Evolutionary conservation across 1,284 basidiomycete species (phyloP), one percentile per base, ranked within the genome.

Genomic region (Pterula multifida): DNA sequence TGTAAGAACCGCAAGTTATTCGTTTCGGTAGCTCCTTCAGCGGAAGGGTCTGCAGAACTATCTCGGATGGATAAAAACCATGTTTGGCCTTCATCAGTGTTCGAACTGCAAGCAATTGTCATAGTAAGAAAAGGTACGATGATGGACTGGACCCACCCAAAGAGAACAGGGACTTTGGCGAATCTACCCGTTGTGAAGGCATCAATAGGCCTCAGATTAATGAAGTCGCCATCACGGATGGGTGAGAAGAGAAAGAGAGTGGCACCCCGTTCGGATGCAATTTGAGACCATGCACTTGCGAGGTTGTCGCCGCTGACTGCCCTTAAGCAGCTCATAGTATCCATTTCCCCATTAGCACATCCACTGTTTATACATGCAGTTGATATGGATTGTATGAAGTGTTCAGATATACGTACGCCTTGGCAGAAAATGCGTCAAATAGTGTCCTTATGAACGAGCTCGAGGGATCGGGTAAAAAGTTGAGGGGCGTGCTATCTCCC

Each of bases 401-500:
- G n/a, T n/a, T n/a, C n/a, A n/a, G n/a, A 42, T 15, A 24, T 39
- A 59, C 58, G 26, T 50, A 68, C 67, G 60, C 65, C 48, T 63
- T 54, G 19, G 50, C 49, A 4, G 58, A 57, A 50, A 65, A 66
- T 52, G 65, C 55, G 1, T 56, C 49, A 35, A 62, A 67, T 6
- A 68, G 56, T n/a, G 49, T 57, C 46, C 63, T 57, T 15, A 58
- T 58, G 47, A 63, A 65, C 1, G 58, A 23, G 44, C 60, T 60
- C 24, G 58, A 55, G 51, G 59, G 62, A 2, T 53, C 47, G 1
- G 66, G 63, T 35, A 61, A 53, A 50, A 57, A 63, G 50, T 56
- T 61, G n/a, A 65, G 54, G 3, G 67, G 64, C 3, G 67, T 65
- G 50, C 67, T 68, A 51, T 68, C 64, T 4, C 60, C 65, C 57